Evolutionary conservation across 2,329 filamentous ascomycete species (phyloP).

Genomic region (Neurospora sp.): DNA sequence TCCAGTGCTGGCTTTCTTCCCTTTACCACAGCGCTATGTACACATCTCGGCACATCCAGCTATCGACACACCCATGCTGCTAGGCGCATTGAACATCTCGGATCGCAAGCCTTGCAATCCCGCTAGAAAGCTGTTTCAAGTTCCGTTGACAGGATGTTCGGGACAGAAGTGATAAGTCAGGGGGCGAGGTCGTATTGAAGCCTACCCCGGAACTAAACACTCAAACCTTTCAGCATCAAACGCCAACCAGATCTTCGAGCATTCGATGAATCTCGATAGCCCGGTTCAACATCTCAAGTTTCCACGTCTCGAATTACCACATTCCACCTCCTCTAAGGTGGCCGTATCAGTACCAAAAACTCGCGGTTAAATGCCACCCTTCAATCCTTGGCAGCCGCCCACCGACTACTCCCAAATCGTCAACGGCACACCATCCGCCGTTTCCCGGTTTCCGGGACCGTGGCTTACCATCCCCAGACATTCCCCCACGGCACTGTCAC

Average conservation of each 20-base stretch:
- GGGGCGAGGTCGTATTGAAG: neutral
- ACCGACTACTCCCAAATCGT: constrained; percentile 3
- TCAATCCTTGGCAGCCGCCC: neutral
- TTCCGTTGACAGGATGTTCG: neutral
- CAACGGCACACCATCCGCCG: constrained; percentile 12
- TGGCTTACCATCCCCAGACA: neutral
- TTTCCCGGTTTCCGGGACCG: constrained; percentile 11
- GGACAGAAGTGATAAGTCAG: neutral
- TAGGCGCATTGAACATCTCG: neutral
- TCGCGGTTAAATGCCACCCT: neutral
- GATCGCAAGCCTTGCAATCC: neutral
- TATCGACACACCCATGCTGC: neutral
- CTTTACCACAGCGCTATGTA: neutral
- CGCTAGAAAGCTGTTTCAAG: neutral
- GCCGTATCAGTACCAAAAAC: constrained; percentile 1
- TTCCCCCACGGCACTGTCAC: constrained; percentile 8
- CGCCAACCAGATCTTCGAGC: neutral
- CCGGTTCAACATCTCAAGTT: neutral
- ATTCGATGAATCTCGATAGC: neutral
- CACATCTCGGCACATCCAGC: neutral
- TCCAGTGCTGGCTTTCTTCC: neutral
- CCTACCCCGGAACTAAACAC: neutral
- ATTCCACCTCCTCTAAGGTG: neutral
- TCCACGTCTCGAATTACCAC: neutral
- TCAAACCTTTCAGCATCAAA: neutral